phyloP scores from a whole-genome alignment of 371 early-diverging fungal genomes.

The Haplosporangium sp. region DNA sequence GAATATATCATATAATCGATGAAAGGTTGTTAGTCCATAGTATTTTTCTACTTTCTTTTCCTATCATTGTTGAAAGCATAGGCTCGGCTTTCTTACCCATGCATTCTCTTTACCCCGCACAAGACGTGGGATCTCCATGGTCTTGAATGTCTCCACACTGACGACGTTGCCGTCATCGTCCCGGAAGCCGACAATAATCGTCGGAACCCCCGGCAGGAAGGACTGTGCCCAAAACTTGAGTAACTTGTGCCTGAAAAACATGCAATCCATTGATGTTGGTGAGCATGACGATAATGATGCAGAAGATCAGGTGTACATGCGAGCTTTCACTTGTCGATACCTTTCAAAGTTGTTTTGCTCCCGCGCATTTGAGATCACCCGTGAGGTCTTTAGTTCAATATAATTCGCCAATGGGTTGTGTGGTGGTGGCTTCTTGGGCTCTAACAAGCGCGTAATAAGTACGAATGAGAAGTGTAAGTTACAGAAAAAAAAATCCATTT shows the following conservation, averaged over 20 bases:
- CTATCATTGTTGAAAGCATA: too few relatives aligned
- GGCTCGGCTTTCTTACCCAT: conserved; percentile 64
- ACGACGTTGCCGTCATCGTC: conserved; percentile 77
- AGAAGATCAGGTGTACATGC: not conserved
- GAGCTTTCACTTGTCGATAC: conserved; percentile 41
- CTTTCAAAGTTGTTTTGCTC: conserved; percentile 73
- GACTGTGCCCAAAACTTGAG: conserved; percentile 94
- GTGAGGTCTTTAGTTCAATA: conserved; percentile 91
- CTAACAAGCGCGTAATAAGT: conserved; percentile 23
- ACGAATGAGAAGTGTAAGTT: not conserved
- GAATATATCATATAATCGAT: not conserved
- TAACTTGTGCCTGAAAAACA: conserved; percentile 75
- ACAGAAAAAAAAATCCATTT: not conserved
- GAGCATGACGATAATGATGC: not conserved
- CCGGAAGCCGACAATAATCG: conserved; percentile 86
- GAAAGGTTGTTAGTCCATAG: not conserved
- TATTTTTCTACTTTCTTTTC: not conserved
- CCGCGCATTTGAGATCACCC: conserved; percentile 64
- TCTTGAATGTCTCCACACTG: conserved; percentile 70
- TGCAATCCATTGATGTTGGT: not conserved
- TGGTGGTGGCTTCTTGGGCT: conserved; percentile 53
- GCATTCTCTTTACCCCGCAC: conserved; percentile 69
- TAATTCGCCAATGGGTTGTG: conserved; percentile 68
- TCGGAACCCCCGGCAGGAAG: conserved; percentile 88
- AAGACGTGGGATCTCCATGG: conserved; percentile 83